phyloP scores from a whole-genome alignment of 495 filamentous ascomycete species.

The Thermochaetoides thermophila region DNA sequence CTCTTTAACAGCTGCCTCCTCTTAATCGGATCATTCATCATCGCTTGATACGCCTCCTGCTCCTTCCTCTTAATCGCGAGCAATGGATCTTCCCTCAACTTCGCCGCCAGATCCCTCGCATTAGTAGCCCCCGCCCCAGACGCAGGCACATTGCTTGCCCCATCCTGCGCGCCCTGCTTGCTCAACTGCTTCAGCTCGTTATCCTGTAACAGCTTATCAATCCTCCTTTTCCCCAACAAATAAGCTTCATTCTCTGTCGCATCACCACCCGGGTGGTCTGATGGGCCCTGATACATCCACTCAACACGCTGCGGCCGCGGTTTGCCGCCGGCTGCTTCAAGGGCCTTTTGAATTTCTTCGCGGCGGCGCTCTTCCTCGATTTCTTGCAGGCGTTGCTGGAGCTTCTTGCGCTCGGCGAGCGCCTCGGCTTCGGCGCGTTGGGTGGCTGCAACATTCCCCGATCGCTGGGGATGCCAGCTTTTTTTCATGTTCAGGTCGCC shows the following conservation, averaged over 20 bases:
- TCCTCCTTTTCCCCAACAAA: constrained; percentile 76
- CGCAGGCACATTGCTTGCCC: constrained; percentile 48
- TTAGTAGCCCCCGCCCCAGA: constrained; percentile 49
- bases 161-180: no score
- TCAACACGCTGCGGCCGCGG: constrained; percentile 68
- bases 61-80: constrained; percentile 85
- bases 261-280: constrained; percentile 61
- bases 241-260: constrained; percentile 92
- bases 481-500: constrained; percentile 94
- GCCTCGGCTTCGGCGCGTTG: constrained; percentile 58
- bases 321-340: constrained; percentile 75
- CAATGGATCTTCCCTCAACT: constrained; percentile 80
- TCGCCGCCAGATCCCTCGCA: constrained; percentile 60
- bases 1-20: constrained; percentile 52
- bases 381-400: constrained; percentile 73
- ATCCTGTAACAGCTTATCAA: constrained; percentile 80
- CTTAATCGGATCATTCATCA: constrained; percentile 71
- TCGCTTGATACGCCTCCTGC: constrained; percentile 75
- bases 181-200: constrained; percentile 65
- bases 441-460: constrained; percentile 22
- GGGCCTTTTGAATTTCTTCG: constrained; percentile 78
- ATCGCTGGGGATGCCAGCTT: constrained; percentile 60
- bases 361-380: constrained; percentile 86
- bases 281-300: constrained; percentile 93
- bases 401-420: constrained; percentile 87